These are phyloP conservation scores for Mycena capillaripes DNA, from an alignment of 768 basidiomycete genomes.

Conservation along the genomic window DNA sequence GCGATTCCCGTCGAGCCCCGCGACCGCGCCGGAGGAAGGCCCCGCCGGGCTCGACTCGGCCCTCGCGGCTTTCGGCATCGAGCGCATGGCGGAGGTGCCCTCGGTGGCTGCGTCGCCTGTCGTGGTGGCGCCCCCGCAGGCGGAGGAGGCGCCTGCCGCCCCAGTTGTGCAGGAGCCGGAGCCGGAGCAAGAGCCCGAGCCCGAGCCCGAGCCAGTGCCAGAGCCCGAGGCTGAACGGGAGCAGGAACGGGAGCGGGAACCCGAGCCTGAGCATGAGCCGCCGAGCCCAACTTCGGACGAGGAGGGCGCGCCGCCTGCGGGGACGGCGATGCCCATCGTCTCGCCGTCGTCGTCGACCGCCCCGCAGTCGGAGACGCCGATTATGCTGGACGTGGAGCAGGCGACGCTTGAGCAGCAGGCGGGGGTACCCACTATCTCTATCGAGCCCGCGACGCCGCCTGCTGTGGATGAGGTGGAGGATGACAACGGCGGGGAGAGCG, in stretches of 20 bases:
- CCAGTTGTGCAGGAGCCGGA: neutral
- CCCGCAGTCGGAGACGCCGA: neutral
- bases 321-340: neutral
- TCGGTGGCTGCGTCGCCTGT: neutral
- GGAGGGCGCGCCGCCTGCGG: neutral
- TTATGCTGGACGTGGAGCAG: neutral
- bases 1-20: constrained; percentile 29
- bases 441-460: neutral
- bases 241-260: no score
- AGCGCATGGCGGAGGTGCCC: neutral
- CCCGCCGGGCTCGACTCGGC: constrained; percentile 15
- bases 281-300: neutral
- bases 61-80: constrained; percentile 4
- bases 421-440: neutral
- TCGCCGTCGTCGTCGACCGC: neutral
- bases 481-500: neutral
- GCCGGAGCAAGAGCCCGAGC: neutral
- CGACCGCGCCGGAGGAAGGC: constrained; percentile 18
- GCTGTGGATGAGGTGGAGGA: neutral
- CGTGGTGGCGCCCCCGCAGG: neutral
- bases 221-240: no score
- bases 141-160: neutral
- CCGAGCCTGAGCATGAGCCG: no score
- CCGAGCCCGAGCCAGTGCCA: no score
- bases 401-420: neutral